These are phyloP conservation scores for Russula griseocarnosa DNA, from an alignment of 768 basidiomycete genomes.

Conservation along the genomic window DNA sequence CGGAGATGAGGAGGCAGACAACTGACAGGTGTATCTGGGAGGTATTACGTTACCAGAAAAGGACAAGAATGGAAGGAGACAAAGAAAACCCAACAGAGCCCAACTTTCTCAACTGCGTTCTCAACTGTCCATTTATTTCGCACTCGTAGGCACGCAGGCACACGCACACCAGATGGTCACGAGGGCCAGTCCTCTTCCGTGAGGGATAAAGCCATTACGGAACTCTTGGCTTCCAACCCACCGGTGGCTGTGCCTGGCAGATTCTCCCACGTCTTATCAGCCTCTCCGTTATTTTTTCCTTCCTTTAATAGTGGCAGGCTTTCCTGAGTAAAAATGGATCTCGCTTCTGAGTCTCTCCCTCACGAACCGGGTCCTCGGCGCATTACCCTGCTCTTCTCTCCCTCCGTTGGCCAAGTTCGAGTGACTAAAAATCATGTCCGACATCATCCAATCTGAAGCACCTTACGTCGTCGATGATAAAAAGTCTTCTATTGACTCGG, in stretches of 20 bases:
- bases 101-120: neutral
- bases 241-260: neutral
- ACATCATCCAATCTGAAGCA: neutral
- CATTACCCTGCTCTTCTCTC: neutral
- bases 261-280: slow-evolving; percentile 10
- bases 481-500: neutral
- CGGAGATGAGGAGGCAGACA: slow-evolving; percentile 30
- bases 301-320: neutral
- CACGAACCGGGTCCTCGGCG: neutral
- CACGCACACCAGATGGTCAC: neutral
- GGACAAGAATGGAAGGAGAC: neutral
- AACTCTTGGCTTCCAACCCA: neutral
- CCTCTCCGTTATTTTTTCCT: neutral
- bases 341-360: neutral
- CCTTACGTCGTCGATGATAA: neutral
- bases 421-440: slow-evolving; percentile 1
- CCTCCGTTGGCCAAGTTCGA: neutral
- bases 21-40: neutral
- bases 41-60: neutral
- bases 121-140: neutral
- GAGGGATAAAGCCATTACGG: neutral
- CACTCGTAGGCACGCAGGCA: neutral
- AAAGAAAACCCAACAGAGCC: neutral
- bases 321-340: neutral
- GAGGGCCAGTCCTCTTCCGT: neutral